Conservation (phyloP, 352 stramenopile species). For the Phytophthora pseudosyringae region DNA sequence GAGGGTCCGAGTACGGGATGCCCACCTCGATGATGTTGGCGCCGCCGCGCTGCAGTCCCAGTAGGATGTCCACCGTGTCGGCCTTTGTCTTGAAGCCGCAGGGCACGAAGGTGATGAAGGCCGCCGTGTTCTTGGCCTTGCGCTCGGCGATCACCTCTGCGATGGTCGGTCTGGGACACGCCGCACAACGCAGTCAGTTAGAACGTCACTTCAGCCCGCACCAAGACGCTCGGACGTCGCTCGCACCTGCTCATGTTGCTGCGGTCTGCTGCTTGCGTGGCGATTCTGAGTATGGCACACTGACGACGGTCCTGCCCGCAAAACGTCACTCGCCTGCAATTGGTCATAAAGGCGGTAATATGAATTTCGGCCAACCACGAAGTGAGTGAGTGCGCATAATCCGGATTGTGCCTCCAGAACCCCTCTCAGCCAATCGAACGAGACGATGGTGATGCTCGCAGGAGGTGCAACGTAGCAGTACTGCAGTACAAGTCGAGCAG, state of each 20-base stretch:
- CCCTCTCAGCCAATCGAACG: slow-evolving; percentile 21
- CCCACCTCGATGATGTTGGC: slow-evolving; percentile 97
- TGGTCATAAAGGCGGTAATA: slow-evolving; percentile 17
- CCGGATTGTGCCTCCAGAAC: slow-evolving; percentile 22
- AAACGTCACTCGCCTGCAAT: slow-evolving; percentile 10
- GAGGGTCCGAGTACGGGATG: slow-evolving; percentile 98
- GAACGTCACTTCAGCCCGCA: background rate
- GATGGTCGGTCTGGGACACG: slow-evolving; percentile 61
- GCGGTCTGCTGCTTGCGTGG: slow-evolving; percentile 31
- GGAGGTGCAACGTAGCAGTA: no score
- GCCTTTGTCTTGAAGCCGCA: slow-evolving; percentile 94
- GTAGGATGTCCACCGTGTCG: slow-evolving; percentile 96
- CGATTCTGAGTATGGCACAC: slow-evolving; percentile 27
- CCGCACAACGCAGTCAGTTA: slow-evolving; percentile 5
- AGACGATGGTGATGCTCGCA: background rate
- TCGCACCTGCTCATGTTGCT: slow-evolving; percentile 38
- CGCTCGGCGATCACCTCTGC: slow-evolving; percentile 64
- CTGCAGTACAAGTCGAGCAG: slow-evolving; percentile 8
- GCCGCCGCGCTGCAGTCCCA: slow-evolving; percentile 96
- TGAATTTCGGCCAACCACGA: slow-evolving; percentile 29
- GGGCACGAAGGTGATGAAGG: slow-evolving; percentile 98
- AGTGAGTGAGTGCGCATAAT: slow-evolving; percentile 31
- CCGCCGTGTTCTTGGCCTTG: slow-evolving; percentile 81
- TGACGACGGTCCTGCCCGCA: slow-evolving; percentile 5
- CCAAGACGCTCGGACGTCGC: background rate